Percentiles rank a stretch among this genome's conserved stretches.
Conservation (phyloP, 1,284 basidiomycete genomes). For the Ceratobasidium sp. region DNA sequence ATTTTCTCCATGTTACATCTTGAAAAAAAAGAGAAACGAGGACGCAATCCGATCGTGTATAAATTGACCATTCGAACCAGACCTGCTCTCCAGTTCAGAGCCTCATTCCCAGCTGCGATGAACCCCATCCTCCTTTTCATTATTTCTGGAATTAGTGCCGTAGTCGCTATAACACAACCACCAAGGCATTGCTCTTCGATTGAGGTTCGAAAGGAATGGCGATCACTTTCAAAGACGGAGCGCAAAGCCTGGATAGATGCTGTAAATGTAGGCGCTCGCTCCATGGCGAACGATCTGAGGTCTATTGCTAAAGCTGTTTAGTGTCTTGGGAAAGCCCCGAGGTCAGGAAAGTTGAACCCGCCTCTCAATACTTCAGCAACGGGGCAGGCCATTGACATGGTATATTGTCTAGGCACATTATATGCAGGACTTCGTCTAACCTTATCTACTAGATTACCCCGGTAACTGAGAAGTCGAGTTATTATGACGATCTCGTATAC, state of each 20-base stretch:
- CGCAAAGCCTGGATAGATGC: slow-evolving; percentile 18
- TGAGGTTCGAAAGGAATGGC: slow-evolving; percentile 22
- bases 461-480: not conserved
- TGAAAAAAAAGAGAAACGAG: too few relatives aligned
- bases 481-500: not conserved
- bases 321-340: not conserved
- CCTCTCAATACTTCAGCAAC: too few relatives aligned
- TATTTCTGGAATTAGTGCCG: not conserved
- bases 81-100: too few relatives aligned
- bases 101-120: too few relatives aligned
- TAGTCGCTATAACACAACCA: not conserved
- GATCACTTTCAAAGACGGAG: not conserved
- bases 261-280: not conserved
- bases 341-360: not conserved
- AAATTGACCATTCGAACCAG: too few relatives aligned
- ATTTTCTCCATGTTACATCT: too few relatives aligned
- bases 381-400: too few relatives aligned
- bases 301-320: not conserved
- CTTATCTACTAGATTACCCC: not conserved
- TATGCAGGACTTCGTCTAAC: not conserved
- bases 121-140: too few relatives aligned
- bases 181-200: not conserved
- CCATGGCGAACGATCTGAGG: not conserved
- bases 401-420: not conserved
- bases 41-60: too few relatives aligned